Percentiles rank a stretch among this genome's conserved stretches.
Conservation (phyloP, 208 protist genomes). For the Leishmania turanica region DNA sequence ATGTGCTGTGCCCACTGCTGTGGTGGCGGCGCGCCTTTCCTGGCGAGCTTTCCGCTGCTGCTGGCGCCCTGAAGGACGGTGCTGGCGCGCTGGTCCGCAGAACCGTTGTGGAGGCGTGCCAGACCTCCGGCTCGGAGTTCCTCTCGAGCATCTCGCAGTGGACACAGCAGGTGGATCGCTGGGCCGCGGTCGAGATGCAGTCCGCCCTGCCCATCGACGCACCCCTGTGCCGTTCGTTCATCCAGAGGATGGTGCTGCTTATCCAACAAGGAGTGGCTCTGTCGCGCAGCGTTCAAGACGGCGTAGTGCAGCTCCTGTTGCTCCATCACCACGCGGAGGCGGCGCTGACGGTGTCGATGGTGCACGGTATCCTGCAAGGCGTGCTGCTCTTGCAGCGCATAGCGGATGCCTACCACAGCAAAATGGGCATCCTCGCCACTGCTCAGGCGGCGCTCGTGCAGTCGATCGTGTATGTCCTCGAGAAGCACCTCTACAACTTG, state of each 20-base stretch:
- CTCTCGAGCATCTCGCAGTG: constrained; percentile 9
- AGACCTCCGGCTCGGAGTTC: constrained; percentile 12
- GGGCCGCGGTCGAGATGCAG: constrained; percentile 53
- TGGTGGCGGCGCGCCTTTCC: constrained; percentile 30
- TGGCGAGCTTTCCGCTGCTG: constrained; percentile 8
- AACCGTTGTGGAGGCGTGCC: constrained; percentile 18
- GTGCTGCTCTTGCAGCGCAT: constrained; percentile 92
- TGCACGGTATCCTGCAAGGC: constrained; percentile 69
- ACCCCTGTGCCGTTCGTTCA: constrained; percentile 36
- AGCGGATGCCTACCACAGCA: constrained; percentile 77
- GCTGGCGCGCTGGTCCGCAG: constrained; percentile 10
- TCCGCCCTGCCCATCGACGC: constrained; percentile 34
- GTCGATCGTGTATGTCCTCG: constrained; percentile 72
- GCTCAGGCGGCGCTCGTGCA: constrained; percentile 67
- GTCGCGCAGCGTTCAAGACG: constrained; percentile 52
- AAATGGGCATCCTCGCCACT: constrained; percentile 75
- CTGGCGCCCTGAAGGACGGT: constrained; percentile 3
- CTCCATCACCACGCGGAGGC: constrained; percentile 74
- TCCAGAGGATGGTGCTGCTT: constrained; percentile 48
- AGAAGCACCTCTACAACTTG: constrained; percentile 65
- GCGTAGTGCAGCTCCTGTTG: constrained; percentile 67
- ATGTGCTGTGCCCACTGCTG: constrained; percentile 29
- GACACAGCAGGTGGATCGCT: constrained; percentile 31
- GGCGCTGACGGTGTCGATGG: constrained; percentile 54
- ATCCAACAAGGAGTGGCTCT: constrained; percentile 70